A percentile compares a stretch with the other conserved stretches of the same genome.
Conservation (phyloP, 306 rosid species). For the Luffa acutangula region DNA sequence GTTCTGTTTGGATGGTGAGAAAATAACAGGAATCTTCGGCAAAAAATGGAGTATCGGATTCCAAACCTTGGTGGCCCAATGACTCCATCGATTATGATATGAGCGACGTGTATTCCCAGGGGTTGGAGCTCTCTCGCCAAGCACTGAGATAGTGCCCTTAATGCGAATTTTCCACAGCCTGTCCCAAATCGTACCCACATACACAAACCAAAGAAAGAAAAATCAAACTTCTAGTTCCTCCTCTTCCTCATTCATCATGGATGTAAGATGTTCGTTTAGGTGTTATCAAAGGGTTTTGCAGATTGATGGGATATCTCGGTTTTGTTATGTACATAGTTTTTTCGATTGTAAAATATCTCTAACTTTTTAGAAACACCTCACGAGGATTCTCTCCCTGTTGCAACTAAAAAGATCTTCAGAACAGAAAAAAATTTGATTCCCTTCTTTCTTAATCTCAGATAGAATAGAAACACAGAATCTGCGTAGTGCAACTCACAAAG, state of each 20-base stretch:
- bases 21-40: neutral
- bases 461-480: neutral
- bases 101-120: constrained; percentile 83
- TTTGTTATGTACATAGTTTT: neutral
- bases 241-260: neutral
- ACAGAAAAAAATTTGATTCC: neutral
- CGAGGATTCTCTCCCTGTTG: neutral
- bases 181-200: constrained; percentile 2
- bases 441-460: neutral
- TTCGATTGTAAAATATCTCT: neutral
- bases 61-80: constrained; percentile 62
- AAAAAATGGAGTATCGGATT: neutral
- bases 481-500: constrained; percentile 37
- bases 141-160: constrained; percentile 82
- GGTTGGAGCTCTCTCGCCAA: constrained; percentile 84
- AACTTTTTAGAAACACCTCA: neutral
- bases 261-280: too few relatives aligned
- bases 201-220: neutral
- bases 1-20: neutral
- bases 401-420: neutral
- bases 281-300: neutral
- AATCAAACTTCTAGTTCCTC: neutral
- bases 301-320: neutral
- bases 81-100: constrained; percentile 73
- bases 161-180: constrained; percentile 97